Base-by-base conservation (phyloP, 805 yeast genomes). In the Zygosaccharomyces bailii region DNA sequence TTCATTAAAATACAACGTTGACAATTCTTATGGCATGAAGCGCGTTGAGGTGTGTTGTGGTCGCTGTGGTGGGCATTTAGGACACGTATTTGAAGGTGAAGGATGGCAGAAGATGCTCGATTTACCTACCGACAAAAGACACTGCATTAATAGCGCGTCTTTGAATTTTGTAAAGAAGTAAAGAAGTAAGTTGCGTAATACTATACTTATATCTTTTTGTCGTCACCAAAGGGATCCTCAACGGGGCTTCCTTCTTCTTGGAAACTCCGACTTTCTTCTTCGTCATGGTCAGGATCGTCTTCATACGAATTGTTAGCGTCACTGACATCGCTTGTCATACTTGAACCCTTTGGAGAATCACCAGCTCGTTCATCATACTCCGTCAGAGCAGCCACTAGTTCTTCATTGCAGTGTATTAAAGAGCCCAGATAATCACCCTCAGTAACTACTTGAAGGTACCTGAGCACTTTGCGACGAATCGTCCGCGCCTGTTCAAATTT, bases 51-150 rank as follows among this genome's bases (percentile, higher is more conserved):
- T 93, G 82, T 73, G 84, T 50, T 93, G 99, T 61, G 70, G 82
- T 9, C 73, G 75, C 6, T 93, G 99, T 64, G 96, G 88, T 35
- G 95, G 96, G 2, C 99, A 93, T 69, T 67, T 93, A 54, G 99
- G 99, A 1, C 99, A 93, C 67, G 84, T 93, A 1, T 93, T 93
- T 66, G 81, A 80, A 57, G 95, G 96, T 4, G 99, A 93, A 69
- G 98, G 98, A 1, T 91, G 77, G 71, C 59, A 67, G 3, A 70
- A 76, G 39, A 29, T 49, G 34, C 30, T 63, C n/a, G 57, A 57
- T 4, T 23, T 60, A 21, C 87, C 82, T 1, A 96, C 96, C 13
- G 52, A 48, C 31, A 86, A 95, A 0, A 79, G 99, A 63, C 98
- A 93, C 65, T 93, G 99, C 65, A 97, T 90, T 18, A 93, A 93